Evolutionary conservation across 768 basidiomycete genomes (phyloP), one percentile per base, ranked within the genome.

Genomic region (Lactarius psammicola): DNA sequence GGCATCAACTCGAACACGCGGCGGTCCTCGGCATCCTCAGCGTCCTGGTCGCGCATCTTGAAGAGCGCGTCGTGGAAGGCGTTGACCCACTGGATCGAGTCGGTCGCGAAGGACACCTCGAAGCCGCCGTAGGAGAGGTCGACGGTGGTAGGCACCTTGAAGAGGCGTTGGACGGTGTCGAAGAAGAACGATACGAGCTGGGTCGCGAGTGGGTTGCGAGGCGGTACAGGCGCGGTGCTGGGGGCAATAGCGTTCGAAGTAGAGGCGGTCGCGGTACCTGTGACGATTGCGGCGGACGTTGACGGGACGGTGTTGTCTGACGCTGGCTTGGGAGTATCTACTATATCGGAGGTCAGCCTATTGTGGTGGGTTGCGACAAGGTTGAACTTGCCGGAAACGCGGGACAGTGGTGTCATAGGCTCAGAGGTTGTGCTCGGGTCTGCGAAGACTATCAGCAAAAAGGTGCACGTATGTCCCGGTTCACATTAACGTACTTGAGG

Each of bases 101-200:
- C 51, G 34, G 56, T 66, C 31, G 40, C 30, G 56, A 68, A 58
- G 23, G 64, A 23, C 18, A 66, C 56, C 23, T 66, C 65, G 56
- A 66, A 68, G 40, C 64, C 64, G 18, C 49, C 33, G 34, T 61
- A 59, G 15, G 64, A 34, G 38, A 68, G 67, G 44, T 68, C 60
- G 54, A 66, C 55, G 3, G 55, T 34, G 38, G 40, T 8, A 8
- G 64, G 64, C 2, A 56, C 55, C 55, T 67, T 60, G 65, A 66
- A 66, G 55, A 33, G 23, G 3, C 56, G 59, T 20, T 58, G 59
- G 23, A 68, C 17, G 31, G 60, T 57, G 4, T 66, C 60, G 40
- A 66, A 68, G 34, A 66, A 66, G 58, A 56, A 66, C 26, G 55
- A 59, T 20, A 66, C 34, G 11, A 66, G 58, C 10, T 66, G 67